Evolutionary conservation across 306 rosid species (phyloP), one percentile per base, ranked within the genome.

Genomic region (Rubus idaeus): DNA sequence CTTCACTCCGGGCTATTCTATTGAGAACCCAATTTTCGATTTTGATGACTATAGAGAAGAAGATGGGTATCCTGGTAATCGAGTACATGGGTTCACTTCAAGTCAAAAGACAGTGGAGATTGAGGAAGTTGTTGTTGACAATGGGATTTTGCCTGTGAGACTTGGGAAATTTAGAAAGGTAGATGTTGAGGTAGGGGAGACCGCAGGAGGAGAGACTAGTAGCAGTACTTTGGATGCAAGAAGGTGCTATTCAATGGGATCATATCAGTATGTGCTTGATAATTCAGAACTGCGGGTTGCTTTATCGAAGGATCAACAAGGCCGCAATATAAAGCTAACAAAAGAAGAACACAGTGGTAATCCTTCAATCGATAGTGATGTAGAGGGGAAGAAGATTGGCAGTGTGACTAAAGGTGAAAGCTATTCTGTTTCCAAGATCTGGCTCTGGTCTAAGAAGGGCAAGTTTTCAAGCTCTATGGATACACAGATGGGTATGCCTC

Each of bases 221-320:
- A 92, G 98, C 74, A 92, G 97, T 81, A 95, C 80, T 61, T 82
- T 95, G 89, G 97, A 95, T 90, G 97, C 97, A 6, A 92, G 99
- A 74, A 92, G 99, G 80, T 95, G 99, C 74, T 94, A 30, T 71
- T 94, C 98, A 46, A 90, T 94, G 98, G 98, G 98, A 18, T 92
- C 97, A 40, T 95, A 95, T 74, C 96, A 95, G 81, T 95, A 95
- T 47, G 99, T 92, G 74, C 89, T 92, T 74, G 93, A 78, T 0
- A 84, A 87, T 61, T 90, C 92, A 12, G 91, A 89, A 4, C 97
- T 95, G 58, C 78, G 89, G 77, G 87, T 95, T 55, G 65, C 99
- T 56, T 83, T 94, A 72, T 80, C 79, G 61, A 75, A 74, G 58
- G 93, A 88, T 63, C 80, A 35, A 57, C 84, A 49, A 49, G 82